Evolutionary conservation across 345 rosid species (phyloP).

Genomic region (Pistacia atlantica): DNA sequence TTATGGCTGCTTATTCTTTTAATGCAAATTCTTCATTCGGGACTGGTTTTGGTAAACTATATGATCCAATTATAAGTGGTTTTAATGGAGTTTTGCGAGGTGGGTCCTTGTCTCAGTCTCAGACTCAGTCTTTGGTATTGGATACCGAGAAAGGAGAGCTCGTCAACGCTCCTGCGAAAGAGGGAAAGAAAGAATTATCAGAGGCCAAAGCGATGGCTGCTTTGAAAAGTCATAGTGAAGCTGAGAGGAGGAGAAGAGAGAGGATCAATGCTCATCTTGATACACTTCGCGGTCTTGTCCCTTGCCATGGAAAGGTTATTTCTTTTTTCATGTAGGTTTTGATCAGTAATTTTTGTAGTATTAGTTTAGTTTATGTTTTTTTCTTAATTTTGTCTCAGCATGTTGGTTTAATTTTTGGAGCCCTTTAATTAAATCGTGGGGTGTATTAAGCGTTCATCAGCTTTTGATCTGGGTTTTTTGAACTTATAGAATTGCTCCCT

Average conservation of each 20-base stretch:
- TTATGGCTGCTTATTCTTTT: conserved; percentile 39
- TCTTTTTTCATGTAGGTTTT: conserved; percentile 14
- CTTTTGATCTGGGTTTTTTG: background rate
- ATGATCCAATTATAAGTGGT: conserved; percentile 36
- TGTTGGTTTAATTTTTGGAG: no score
- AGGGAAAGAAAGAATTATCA: conserved; percentile 47
- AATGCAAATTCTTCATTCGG: conserved; percentile 37
- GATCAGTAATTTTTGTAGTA: background rate
- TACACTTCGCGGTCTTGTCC: conserved; percentile 61
- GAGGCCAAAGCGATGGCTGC: conserved; percentile 58
- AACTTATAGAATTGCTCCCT: background rate
- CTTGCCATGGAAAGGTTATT: conserved; percentile 56
- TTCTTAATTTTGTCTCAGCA: background rate
- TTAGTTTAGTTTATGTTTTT: background rate
- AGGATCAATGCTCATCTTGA: conserved; percentile 74
- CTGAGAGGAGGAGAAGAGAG: conserved; percentile 79
- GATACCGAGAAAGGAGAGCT: conserved; percentile 60
- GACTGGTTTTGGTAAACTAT: conserved; percentile 19
- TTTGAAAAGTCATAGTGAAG: conserved; percentile 69
- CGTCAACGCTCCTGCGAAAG: conserved; percentile 36
- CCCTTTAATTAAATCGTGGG: background rate
- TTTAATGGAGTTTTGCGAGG: conserved; percentile 29
- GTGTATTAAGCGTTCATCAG: background rate
- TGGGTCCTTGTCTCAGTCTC: conserved; percentile 15
- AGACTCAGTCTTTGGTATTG: conserved; percentile 47